Conservation (phyloP, 306 rosid genomes). For the Lotus japonicus region DNA sequence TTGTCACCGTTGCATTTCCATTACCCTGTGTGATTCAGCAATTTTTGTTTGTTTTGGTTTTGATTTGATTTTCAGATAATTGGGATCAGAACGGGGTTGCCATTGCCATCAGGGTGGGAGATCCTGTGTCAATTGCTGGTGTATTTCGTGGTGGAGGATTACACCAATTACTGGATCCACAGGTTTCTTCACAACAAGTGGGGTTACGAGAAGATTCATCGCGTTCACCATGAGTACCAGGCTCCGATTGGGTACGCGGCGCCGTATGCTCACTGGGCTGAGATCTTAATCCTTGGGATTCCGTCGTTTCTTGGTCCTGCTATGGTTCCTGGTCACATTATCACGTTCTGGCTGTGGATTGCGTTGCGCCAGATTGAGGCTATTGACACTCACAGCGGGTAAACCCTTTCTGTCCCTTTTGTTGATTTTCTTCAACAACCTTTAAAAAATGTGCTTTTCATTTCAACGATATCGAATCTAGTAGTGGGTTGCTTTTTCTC, state of each 20-base stretch:
- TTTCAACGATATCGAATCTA: conserved; percentile 40
- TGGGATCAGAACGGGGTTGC: conserved; percentile 71
- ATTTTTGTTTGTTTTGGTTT: not conserved
- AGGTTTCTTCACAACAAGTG: conserved; percentile 75
- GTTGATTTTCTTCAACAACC: not conserved
- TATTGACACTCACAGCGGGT: conserved; percentile 95
- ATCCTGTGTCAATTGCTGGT: conserved; percentile 52
- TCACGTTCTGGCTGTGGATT: conserved; percentile 93
- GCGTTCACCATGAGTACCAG: conserved; percentile 77
- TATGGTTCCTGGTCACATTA: conserved; percentile 83
- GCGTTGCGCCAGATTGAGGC: conserved; percentile 90
- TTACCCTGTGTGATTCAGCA: too few relatives aligned
- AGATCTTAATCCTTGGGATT: conserved; percentile 84
- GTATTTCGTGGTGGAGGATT: conserved; percentile 88
- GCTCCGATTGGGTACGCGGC: conserved; percentile 95
- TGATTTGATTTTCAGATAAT: conserved; percentile 36
- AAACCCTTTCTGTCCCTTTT: not conserved
- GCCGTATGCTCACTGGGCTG: conserved; percentile 94
- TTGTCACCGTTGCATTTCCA: not conserved
- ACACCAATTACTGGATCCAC: conserved; percentile 92
- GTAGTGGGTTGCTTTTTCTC: conserved; percentile 30
- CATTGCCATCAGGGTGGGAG: conserved; percentile 93
- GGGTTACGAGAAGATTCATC: conserved; percentile 92
- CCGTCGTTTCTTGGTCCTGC: conserved; percentile 98
- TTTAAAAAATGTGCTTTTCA: conserved; percentile 28